Evolutionary conservation across 2,329 filamentous ascomycete genomes (phyloP), one percentile per base, ranked within the genome.

Genomic region (Sclerotinia subarctica): DNA sequence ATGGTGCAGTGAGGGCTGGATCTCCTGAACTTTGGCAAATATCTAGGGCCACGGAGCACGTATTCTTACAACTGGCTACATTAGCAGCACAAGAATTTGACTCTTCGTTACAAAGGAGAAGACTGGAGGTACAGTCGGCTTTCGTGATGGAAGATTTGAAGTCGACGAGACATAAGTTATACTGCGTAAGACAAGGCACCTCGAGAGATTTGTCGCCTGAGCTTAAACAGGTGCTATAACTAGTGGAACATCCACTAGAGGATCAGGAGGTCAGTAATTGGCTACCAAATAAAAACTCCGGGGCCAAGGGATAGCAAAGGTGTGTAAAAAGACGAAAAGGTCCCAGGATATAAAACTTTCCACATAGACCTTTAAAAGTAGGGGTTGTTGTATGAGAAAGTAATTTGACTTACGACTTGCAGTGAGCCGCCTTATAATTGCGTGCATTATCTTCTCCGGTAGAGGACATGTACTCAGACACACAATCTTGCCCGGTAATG

Each of bases 61-160:
- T 70, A 32, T 70, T 70, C 51, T 70, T 70, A 52, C 69, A 70
- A 38, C 56, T 47, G 19, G 69, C 69, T 11, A 53, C 35, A 38
- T 38, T 19, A 2, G 69, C 63, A 26, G 52, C 42, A 38, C 69
- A 70, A 8, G 53, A 26, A 44, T 70, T 70, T n/a, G 66, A 63
- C 47, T 52, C 51, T 11, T 21, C 26, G 17, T 57, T 26, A 42
- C 63, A 65, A n/a, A 42, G 24, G 26, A 65, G 63, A 10, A 32
- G 35, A 21, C 29, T 46, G 2, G 63, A 21, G 17, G 63, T 32
- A 29, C 63, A 65, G 46, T 65, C 52, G 2, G 51, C 8, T 0
- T 17, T 65, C 2, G 38, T 15, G 15, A 19, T 24, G 21, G 52
- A 24, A 15, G 38, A 32, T 13, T 47, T 58, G 38, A 65, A 65